Evolutionary conservation across 2,329 filamentous ascomycete species (phyloP).

Genomic region (Colletotrichum lentis): DNA sequence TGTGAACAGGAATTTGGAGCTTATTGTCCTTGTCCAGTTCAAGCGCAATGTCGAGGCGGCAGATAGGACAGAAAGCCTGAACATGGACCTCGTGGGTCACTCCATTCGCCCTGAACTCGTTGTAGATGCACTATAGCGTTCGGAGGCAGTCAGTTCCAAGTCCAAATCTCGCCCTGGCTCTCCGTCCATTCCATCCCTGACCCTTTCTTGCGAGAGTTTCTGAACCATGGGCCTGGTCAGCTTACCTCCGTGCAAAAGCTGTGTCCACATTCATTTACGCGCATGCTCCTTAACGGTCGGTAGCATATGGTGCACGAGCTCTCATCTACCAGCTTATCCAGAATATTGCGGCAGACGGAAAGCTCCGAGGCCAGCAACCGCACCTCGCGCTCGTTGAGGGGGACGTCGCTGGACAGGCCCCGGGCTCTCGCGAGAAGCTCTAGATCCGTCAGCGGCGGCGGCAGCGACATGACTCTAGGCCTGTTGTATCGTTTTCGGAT

Average conservation of each 20-base stretch:
- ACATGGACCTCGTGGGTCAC: background rate
- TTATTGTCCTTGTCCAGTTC: background rate
- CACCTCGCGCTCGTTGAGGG: background rate
- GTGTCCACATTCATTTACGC: conserved; percentile 1
- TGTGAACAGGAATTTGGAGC: background rate
- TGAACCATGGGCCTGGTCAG: background rate
- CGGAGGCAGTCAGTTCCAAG: no score
- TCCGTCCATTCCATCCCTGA: no score
- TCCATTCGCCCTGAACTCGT: background rate
- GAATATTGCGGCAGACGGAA: background rate
- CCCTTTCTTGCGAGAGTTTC: no score
- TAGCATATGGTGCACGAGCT: conserved; percentile 13
- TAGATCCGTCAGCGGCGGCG: background rate
- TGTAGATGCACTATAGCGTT: background rate
- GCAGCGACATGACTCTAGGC: background rate
- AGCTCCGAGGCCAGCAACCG: no score
- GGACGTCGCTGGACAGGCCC: background rate
- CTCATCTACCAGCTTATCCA: conserved; percentile 10
- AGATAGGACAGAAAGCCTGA: background rate
- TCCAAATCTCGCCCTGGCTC: background rate
- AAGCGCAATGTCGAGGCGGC: background rate
- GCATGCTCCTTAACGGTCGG: conserved; percentile 2
- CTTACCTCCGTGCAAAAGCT: conserved; percentile 1
- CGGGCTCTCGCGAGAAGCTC: background rate
- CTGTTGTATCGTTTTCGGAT: background rate